Base-by-base conservation (phyloP, 176 grass and related monocot species). In the Musa acuminata region DNA sequence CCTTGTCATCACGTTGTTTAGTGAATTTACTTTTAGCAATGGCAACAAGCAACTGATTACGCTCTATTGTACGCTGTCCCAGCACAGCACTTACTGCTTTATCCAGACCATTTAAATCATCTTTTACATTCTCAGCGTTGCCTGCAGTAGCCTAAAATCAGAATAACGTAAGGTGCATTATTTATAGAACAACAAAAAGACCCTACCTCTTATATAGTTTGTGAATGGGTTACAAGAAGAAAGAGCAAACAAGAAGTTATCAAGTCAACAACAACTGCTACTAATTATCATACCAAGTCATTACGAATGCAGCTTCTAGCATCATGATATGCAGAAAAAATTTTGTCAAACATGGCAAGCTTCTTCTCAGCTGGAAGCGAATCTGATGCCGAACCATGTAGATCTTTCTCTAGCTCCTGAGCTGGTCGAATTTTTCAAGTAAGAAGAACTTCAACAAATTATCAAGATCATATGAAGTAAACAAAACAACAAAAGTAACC, bases 281-380 rank as follows among this genome's bases (percentile, higher is more conserved):
- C 49, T 20, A 24, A 22, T 77, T 27, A 79, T 16, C 54, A 58
- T 98, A 98, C 95, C 95, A 98, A 80, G 71, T 98, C 90, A 91
- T 83, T 94, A 62, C 88, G 90, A 84, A 98, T 94, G 86, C 90
- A 91, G 82, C 84, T 85, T 67, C 86, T 87, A 84, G 95, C 95
- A n/a, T 98, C 95, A 84, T 97, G 95, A 66, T 98, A 98, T 71
- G 95, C 90, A 80, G 95, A 89, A 73, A 98, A 98, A 79, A 94
- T 80, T 89, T 98, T 98, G 75, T 98, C 95, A 50, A 98, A 98
- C 64, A 91, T 89, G 52, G 75, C 80, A 83, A 98, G 88, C 69
- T 86, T 98, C 87, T 98, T 98, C 72, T 98, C 95, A 75, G 88
- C 79, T 13, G 88, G 64, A 85, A 98, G 73, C 17, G 86, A 89